Evolutionary conservation across 78 protist species (phyloP), one percentile per base, ranked within the genome.

Genomic region (Blattamonas nauphoetae): DNA sequence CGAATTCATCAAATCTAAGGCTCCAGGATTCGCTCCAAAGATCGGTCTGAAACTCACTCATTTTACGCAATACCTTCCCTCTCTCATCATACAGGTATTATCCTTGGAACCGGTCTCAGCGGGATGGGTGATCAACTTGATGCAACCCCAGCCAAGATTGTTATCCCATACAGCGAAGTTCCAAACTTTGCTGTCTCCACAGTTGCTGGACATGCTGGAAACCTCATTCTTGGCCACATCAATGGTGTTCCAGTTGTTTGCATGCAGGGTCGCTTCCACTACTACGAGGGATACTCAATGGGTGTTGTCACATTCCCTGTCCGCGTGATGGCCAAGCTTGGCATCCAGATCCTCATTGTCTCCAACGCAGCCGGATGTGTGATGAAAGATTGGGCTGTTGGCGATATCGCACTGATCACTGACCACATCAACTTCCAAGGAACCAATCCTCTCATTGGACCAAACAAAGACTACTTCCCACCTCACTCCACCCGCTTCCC

Each of bases 251-350:
- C 83, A 6, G 41, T 79, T 79, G 33, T 79, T 36, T 79, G 83
- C 83, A 79, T 79, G 83, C 83, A 79, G 6, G 83, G 71, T 29
- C 83, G 83, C 21, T 79, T 79, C 83, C 83, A 79, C 41, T 21
- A 32, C 41, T 79, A 79, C 6, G 83, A 79, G 6, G 83, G 83
- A 6, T 79, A 79, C 41, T 33, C 83, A 33, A 21, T 21, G 43
- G 11, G 6, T 4, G 42, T 32, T 4, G 41, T 21, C 41, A 79
- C 83, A 32, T 79, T 33, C 41, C 41, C 33, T 21, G 21, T 79
- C 6, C 21, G 83, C 33, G 83, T 79, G 45, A n/a, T 79, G 33
- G 21, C 6, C 29, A 79, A 79, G 41, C 41, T 79, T n/a, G 83
- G 83, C 33, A 6, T 6, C 45, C 4, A 79, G 41, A 11, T 6